Percentiles rank a stretch among this genome's conserved stretches.
These are phyloP conservation scores for Penicillium brasilianum DNA, from an alignment of 2,329 filamentous ascomycete species.

Conservation along the genomic window DNA sequence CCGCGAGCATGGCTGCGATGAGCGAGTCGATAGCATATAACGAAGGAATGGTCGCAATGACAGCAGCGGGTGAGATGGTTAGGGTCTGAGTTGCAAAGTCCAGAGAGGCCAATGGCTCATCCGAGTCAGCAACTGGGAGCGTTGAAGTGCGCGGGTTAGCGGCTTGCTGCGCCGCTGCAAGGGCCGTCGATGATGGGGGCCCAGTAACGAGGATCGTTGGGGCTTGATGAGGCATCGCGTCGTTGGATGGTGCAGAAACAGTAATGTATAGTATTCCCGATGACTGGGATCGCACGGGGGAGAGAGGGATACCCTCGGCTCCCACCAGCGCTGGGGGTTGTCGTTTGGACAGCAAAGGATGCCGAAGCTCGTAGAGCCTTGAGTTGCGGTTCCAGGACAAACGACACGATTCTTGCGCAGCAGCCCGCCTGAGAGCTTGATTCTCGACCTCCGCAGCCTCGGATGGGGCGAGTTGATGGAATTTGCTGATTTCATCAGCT, in stretches of 20 bases:
- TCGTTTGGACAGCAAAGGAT: slow-evolving; percentile 48
- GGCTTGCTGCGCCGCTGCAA: slow-evolving; percentile 40
- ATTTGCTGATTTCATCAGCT: slow-evolving; percentile 45
- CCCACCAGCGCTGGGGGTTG: slow-evolving; percentile 39
- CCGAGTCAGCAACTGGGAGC: slow-evolving; percentile 45
- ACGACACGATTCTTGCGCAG: slow-evolving; percentile 53
- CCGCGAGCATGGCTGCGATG: slow-evolving; percentile 51
- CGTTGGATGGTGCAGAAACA: slow-evolving; percentile 41
- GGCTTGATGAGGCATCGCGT: slow-evolving; percentile 32
- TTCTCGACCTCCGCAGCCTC: slow-evolving; percentile 50
- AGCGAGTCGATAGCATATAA: slow-evolving; percentile 56
- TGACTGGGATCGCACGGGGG: slow-evolving; percentile 37
- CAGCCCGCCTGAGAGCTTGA: slow-evolving; percentile 51
- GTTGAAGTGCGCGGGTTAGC: slow-evolving; percentile 46
- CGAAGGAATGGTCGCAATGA: slow-evolving; percentile 50
- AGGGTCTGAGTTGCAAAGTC: slow-evolving; percentile 50
- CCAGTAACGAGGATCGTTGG: slow-evolving; percentile 47
- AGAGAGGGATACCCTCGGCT: slow-evolving; percentile 42
- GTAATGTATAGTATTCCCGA: slow-evolving; percentile 49
- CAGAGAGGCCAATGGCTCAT: slow-evolving; percentile 49
- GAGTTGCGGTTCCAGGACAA: slow-evolving; percentile 50
- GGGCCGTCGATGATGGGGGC: slow-evolving; percentile 42
- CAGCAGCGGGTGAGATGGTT: slow-evolving; percentile 47
- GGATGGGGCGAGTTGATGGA: slow-evolving; percentile 47
- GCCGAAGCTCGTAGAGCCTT: slow-evolving; percentile 52